Evolutionary conservation across 2,329 filamentous ascomycete species (phyloP), one percentile per base, ranked within the genome.

Genomic region (Amphichorda felina): DNA sequence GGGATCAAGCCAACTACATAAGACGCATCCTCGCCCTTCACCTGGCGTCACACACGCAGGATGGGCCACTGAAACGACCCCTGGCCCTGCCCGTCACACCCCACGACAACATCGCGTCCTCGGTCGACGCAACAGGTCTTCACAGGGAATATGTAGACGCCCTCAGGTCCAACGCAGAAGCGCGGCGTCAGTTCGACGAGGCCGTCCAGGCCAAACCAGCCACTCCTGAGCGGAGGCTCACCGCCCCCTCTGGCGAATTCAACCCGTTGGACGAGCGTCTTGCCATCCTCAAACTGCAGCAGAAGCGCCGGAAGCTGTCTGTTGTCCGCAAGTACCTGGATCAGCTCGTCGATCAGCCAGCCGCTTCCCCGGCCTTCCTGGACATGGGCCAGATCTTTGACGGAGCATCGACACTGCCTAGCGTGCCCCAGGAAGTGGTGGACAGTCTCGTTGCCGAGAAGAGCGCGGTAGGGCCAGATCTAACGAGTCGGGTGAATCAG

Each of bases 1-100:
- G 72, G 18, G 71, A 77, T 38, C 70, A 79, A 43, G 62, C 66
- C 33, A 59, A 65, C 25, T 68, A 69, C 32, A 70, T 79, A 38
- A 63, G 71, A 41, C 68, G 67, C 34, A 56, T 75, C 21, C 48
- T 77, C 31, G 63, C 70, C 29, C 60, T 69, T 15, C 64, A 76
- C 42, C 55, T 80, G 4, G 63, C 62, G 19, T 60, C 65, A 16
- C 64, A 59, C 42, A 48, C 69, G 14, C 54, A 62, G 13, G 54
- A 61, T 40, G 60, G 56, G n/a, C 52, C 60, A 19, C 49, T 62
- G 33, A 53, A 51, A 30, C 58, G 56, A 16, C 66, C 67, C 9
- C 50, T 75, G 16, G 65, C 70, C 13, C 61, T 79, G 9, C 48
- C 64, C 26, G 61, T 66, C 30, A 40, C 55, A 18, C 48, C 58